These are phyloP conservation scores for Hyaloperonospora brassicae DNA, from an alignment of 352 stramenopile species.

Conservation along the genomic window DNA sequence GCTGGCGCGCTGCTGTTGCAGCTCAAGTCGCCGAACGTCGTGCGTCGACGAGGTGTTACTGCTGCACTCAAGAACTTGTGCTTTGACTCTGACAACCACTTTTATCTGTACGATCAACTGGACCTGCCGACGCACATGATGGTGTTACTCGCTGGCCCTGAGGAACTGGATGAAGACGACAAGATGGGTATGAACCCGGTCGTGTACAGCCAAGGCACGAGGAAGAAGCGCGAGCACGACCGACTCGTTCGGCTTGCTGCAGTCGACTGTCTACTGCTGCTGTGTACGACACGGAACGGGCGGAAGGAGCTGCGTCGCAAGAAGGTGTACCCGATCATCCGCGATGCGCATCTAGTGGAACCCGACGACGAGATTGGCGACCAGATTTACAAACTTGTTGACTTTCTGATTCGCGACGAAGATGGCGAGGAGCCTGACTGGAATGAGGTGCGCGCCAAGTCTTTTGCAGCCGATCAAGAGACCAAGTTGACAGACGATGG, in stretches of 20 bases:
- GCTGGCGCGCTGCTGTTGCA: constrained; percentile 60
- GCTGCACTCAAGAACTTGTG: constrained; percentile 74
- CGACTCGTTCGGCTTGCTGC: constrained; percentile 56
- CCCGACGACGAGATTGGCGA: constrained; percentile 75
- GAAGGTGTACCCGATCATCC: constrained; percentile 83
- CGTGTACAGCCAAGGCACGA: constrained; percentile 64
- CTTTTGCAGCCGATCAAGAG: constrained; percentile 46
- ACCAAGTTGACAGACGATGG: constrained; percentile 28
- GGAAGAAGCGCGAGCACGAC: constrained; percentile 82
- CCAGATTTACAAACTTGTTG: constrained; percentile 85
- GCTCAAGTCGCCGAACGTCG: constrained; percentile 73
- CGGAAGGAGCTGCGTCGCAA: constrained; percentile 73
- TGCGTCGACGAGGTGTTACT: constrained; percentile 64
- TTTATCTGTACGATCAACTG: constrained; percentile 81
- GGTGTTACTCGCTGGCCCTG: constrained; percentile 60
- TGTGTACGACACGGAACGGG: constrained; percentile 72
- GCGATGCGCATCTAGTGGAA: constrained; percentile 75
- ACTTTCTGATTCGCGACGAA: constrained; percentile 83
- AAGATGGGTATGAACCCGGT: constrained; percentile 74
- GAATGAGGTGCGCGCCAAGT: constrained; percentile 63
- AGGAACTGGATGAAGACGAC: constrained; percentile 69
- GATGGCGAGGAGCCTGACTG: constrained; percentile 80
- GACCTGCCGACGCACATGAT: constrained; percentile 77
- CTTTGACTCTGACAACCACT: constrained; percentile 85
- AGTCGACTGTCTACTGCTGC: constrained; percentile 65